A percentile compares a stretch with the other conserved stretches of the same genome.
These are phyloP conservation scores for Yamadazyma buinensis DNA, from an alignment of 1,139 yeast species.

Conservation along the genomic window DNA sequence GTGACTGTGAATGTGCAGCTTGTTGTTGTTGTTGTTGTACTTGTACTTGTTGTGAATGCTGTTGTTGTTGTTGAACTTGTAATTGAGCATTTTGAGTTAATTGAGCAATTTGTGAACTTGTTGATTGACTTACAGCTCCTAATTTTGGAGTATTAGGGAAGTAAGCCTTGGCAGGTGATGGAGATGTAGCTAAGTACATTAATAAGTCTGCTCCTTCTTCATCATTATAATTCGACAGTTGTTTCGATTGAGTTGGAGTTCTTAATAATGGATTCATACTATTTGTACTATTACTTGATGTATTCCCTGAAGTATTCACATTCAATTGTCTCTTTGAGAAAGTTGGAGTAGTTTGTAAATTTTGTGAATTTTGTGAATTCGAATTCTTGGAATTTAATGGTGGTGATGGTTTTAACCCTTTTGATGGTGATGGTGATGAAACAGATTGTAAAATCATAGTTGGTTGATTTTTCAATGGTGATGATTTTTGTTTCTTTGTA, in stretches of 20 bases:
- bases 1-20: neutral
- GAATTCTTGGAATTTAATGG: constrained; percentile 22
- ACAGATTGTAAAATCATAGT: constrained; percentile 40
- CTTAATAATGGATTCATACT: constrained; percentile 23
- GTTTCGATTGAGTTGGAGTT: constrained; percentile 35
- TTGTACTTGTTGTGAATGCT: no score
- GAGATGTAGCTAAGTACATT: constrained; percentile 81
- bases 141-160: constrained; percentile 31
- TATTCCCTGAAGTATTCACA: constrained; percentile 1
- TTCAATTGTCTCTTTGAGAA: constrained; percentile 23
- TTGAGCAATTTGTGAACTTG: neutral
- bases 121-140: neutral
- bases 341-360: constrained; percentile 32
- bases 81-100: neutral
- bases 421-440: constrained; percentile 23
- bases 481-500: constrained; percentile 23
- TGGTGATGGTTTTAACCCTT: constrained; percentile 35
- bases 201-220: constrained; percentile 83
- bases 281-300: constrained; percentile 3
- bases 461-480: constrained; percentile 26
- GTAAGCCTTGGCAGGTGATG: constrained; percentile 60
- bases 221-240: constrained; percentile 29
- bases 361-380: constrained; percentile 42
- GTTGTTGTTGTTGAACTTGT: no score
- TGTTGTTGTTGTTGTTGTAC: neutral